Percentiles rank a stretch among this genome's conserved stretches.
phyloP scores from a whole-genome alignment of 2,329 filamentous ascomycete genomes.

The Fusarium sp. region DNA sequence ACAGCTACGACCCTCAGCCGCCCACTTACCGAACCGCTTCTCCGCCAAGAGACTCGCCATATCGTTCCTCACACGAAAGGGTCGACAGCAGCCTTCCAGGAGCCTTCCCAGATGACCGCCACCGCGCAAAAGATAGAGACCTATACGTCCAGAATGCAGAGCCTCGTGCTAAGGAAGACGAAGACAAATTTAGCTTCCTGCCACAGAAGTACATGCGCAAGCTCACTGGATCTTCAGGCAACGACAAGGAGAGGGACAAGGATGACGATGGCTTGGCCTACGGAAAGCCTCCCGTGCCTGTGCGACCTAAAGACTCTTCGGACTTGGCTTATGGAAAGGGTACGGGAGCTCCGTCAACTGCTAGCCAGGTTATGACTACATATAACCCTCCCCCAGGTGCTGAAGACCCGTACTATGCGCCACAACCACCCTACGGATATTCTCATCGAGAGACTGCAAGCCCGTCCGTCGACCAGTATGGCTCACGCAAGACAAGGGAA shows the following conservation, averaged over 20 bases:
- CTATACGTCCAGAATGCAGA: conserved; percentile 24
- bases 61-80: conserved; percentile 49
- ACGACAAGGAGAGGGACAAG: conserved; percentile 47
- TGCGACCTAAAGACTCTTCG: conserved; percentile 32
- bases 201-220: conserved; percentile 58
- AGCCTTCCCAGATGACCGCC: conserved; percentile 46
- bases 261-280: conserved; percentile 63
- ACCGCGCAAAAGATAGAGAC: conserved; percentile 40
- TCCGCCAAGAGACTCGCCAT: conserved; percentile 47
- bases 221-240: conserved; percentile 41
- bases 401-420: conserved; percentile 19
- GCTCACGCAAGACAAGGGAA: conserved; percentile 30
- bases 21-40: conserved; percentile 47
- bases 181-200: conserved; percentile 54
- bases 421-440: conserved; percentile 27
- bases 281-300: conserved; percentile 47
- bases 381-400: conserved; percentile 35
- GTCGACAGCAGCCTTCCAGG: conserved; percentile 45
- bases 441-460: conserved; percentile 19
- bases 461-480: conserved; percentile 31
- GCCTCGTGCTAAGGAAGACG: conserved; percentile 34
- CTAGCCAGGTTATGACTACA: conserved; percentile 32
- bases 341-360: conserved; percentile 32
- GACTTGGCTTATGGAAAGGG: conserved; percentile 40
- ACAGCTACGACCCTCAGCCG: conserved; percentile 51